Conservation (phyloP, 768 basidiomycete genomes). For the Clavulina sp. region DNA sequence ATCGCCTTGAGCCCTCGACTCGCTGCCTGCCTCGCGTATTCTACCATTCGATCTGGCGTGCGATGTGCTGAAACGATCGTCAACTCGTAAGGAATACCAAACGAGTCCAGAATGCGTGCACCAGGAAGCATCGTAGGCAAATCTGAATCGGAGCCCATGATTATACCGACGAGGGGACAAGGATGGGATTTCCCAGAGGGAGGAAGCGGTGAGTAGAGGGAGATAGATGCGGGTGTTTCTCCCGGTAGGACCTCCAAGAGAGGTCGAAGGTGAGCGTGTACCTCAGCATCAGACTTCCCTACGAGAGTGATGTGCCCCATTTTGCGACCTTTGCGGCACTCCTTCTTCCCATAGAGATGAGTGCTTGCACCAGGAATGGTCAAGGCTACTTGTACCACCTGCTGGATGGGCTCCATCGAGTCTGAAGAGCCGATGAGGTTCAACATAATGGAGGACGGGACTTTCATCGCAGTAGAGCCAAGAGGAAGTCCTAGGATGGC, state of each 20-base stretch:
- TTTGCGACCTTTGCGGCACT: constrained; percentile 78
- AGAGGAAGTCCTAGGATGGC: constrained; percentile 82
- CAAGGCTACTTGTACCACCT: constrained; percentile 42
- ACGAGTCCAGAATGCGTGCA: constrained; percentile 66
- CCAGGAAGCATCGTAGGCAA: constrained; percentile 85
- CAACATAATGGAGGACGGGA: constrained; percentile 79
- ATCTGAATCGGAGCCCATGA: constrained; percentile 99
- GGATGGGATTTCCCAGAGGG: constrained; percentile 30
- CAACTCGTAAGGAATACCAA: constrained; percentile 76
- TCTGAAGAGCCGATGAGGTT: constrained; percentile 81
- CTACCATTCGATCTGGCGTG: constrained; percentile 70
- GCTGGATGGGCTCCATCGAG: constrained; percentile 31
- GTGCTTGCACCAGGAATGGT: constrained; percentile 55
- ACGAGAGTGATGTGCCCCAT: constrained; percentile 96
- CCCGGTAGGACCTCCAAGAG: constrained; percentile 51
- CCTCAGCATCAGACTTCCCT: constrained; percentile 60
- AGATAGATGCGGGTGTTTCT: constrained; percentile 13
- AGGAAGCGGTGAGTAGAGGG: constrained; percentile 31
- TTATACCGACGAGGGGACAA: constrained; percentile 72
- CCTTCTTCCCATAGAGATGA: constrained; percentile 90
- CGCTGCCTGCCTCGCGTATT: constrained; percentile 61
- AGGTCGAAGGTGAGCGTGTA: constrained; percentile 48
- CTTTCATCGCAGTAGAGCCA: constrained; percentile 74
- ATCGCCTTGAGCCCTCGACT: constrained; percentile 37
- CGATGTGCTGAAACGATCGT: constrained; percentile 95